Evolutionary conservation across 352 stramenopile species (phyloP).

Genomic region (Phytophthora cactorum): DNA sequence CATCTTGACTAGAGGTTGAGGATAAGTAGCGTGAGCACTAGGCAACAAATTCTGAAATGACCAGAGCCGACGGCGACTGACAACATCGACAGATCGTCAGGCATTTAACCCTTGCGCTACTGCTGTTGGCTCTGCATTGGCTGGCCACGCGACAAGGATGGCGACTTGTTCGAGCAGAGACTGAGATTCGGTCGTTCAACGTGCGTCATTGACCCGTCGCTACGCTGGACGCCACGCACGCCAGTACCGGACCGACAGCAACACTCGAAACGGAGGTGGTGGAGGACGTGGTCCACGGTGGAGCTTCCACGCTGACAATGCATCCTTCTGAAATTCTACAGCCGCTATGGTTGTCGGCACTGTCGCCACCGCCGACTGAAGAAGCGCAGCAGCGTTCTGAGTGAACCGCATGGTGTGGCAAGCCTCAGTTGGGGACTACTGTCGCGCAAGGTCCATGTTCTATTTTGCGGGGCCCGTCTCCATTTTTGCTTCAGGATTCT

Average conservation of each 20-base stretch:
- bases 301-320: slow-evolving; percentile 4
- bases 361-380: slow-evolving; percentile 10
- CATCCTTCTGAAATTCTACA: slow-evolving; percentile 8
- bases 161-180: slow-evolving; percentile 28
- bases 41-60: slow-evolving; percentile 38
- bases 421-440: no score
- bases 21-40: slow-evolving; percentile 11
- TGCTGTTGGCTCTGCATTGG: slow-evolving; percentile 10
- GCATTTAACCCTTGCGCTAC: slow-evolving; percentile 26
- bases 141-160: slow-evolving; percentile 41
- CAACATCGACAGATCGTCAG: slow-evolving; percentile 27
- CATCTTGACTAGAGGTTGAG: slow-evolving; percentile 26
- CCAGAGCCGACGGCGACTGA: slow-evolving; percentile 4
- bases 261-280: slow-evolving; percentile 23
- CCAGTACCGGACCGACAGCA: slow-evolving; percentile 24
- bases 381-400: slow-evolving; percentile 8
- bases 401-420: neutral
- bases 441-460: slow-evolving; percentile 8
- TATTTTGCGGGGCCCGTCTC: slow-evolving; percentile 9
- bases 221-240: slow-evolving; percentile 33
- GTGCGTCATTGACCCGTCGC: slow-evolving; percentile 35
- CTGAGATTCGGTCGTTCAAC: slow-evolving; percentile 25
- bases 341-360: no score
- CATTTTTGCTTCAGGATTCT: slow-evolving; percentile 32
- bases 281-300: neutral